phyloP scores from a whole-genome alignment of 148 eudicot species.

The Diospyros kaki region DNA sequence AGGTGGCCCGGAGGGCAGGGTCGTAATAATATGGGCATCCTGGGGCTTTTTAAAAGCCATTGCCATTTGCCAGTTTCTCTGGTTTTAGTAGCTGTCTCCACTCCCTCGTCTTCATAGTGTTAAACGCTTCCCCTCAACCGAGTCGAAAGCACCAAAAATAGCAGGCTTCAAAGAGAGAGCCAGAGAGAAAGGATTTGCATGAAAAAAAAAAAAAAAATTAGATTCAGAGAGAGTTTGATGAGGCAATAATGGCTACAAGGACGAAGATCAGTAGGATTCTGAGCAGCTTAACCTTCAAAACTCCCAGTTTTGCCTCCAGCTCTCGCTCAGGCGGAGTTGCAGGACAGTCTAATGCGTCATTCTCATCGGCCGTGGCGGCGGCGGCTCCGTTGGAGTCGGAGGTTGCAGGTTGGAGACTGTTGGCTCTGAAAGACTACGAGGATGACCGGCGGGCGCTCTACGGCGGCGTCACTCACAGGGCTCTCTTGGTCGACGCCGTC shows the following conservation, averaged over 20 bases:
- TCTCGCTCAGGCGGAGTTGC: neutral
- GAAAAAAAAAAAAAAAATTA: neutral
- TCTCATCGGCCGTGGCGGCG: slow-evolving; percentile 35
- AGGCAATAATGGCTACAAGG: slow-evolving; percentile 21
- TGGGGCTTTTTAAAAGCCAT: neutral
- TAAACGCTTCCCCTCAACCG: neutral
- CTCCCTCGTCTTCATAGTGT: neutral
- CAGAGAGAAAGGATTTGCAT: neutral
- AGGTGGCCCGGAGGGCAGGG: neutral
- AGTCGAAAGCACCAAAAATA: neutral
- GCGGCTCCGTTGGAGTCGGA: slow-evolving; percentile 25
- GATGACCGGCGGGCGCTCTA: slow-evolving; percentile 70
- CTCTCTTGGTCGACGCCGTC: slow-evolving; percentile 89
- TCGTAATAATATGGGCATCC: neutral
- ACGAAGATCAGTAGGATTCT: slow-evolving; percentile 20
- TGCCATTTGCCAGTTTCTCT: neutral
- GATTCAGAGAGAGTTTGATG: neutral
- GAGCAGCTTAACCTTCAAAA: slow-evolving; percentile 9
- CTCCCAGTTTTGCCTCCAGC: neutral
- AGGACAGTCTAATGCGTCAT: neutral
- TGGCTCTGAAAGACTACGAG: slow-evolving; percentile 61
- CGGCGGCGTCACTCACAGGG: slow-evolving; percentile 79
- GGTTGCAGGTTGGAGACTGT: slow-evolving; percentile 8
- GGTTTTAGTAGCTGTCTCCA: neutral
- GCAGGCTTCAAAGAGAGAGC: neutral